Conservation (phyloP, 768 basidiomycete species). For the Cytidiella melzeri region DNA sequence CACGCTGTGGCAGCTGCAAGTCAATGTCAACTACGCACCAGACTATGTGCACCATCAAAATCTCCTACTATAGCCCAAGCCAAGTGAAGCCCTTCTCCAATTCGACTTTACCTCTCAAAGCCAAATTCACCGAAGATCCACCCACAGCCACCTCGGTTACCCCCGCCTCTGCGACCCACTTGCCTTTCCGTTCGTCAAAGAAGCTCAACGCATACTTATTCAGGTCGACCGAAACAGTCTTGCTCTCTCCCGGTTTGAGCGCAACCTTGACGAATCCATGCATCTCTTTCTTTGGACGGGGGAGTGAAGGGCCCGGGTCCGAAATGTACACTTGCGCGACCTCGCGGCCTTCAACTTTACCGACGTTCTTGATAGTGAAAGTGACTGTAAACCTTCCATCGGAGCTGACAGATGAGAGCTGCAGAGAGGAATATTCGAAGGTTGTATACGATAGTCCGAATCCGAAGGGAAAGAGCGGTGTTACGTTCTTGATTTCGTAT, state of each 20-base stretch:
- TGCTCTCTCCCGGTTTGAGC: conserved; percentile 38
- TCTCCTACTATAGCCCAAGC: conserved; percentile 40
- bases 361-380: conserved; percentile 41
- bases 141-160: conserved; percentile 40
- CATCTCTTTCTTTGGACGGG: conserved; percentile 40
- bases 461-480: conserved; percentile 50
- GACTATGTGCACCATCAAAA: too few relatives aligned
- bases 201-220: conserved; percentile 45
- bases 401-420: conserved; percentile 27
- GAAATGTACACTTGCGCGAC: conserved; percentile 43
- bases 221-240: conserved; percentile 32
- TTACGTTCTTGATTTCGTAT: conserved; percentile 38
- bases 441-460: conserved; percentile 56
- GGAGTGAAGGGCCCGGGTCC: conserved; percentile 35
- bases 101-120: conserved; percentile 30
- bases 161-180: conserved; percentile 32
- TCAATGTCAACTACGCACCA: too few relatives aligned
- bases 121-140: conserved; percentile 39
- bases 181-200: conserved; percentile 36
- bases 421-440: conserved; percentile 44
- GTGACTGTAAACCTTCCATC: conserved; percentile 32
- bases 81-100: conserved; percentile 33
- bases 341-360: conserved; percentile 39
- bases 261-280: conserved; percentile 43
- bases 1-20: too few relatives aligned